These are phyloP conservation scores for Lotmaria passim DNA, from an alignment of 208 protist genomes.

Conservation along the genomic window DNA sequence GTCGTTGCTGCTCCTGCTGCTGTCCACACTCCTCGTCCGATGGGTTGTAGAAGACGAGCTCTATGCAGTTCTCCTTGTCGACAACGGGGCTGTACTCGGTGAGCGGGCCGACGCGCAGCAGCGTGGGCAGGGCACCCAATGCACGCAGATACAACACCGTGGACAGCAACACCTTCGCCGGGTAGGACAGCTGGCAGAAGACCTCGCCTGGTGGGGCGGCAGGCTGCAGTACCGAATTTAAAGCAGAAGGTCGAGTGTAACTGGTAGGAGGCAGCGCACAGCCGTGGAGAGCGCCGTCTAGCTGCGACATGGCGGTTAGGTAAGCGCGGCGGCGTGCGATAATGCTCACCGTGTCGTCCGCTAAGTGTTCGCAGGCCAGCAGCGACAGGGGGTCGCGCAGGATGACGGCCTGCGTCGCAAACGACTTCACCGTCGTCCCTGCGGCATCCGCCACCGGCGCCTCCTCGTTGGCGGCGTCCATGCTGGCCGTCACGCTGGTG, in stretches of 20 bases:
- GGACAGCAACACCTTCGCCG: conserved; percentile 73
- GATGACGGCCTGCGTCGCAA: conserved; percentile 53
- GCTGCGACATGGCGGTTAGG: conserved; percentile 21
- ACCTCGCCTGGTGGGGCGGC: conserved; percentile 35
- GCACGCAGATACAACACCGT: conserved; percentile 77
- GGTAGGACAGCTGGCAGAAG: conserved; percentile 63
- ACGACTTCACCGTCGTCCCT: conserved; percentile 14
- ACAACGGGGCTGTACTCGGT: conserved; percentile 61
- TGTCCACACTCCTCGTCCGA: conserved; percentile 11
- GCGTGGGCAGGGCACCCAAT: conserved; percentile 79
- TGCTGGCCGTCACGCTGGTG: neutral
- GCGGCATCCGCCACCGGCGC: neutral
- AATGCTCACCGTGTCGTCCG: conserved; percentile 35
- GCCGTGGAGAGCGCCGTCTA: conserved; percentile 9
- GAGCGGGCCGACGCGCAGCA: conserved; percentile 72
- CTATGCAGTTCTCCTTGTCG: conserved; percentile 84
- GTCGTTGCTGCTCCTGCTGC: conserved; percentile 25
- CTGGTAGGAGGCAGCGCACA: neutral
- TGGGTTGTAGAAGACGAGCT: conserved; percentile 79
- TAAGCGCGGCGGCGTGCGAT: conserved; percentile 22
- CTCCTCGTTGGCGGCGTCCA: neutral
- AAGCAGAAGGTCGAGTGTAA: neutral
- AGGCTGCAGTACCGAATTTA: conserved; percentile 34
- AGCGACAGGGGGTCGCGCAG: conserved; percentile 53
- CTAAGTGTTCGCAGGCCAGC: conserved; percentile 61